Evolutionary conservation across 2,329 filamentous ascomycete genomes (phyloP), one percentile per base, ranked within the genome.

Genomic region (Cadophora malorum): DNA sequence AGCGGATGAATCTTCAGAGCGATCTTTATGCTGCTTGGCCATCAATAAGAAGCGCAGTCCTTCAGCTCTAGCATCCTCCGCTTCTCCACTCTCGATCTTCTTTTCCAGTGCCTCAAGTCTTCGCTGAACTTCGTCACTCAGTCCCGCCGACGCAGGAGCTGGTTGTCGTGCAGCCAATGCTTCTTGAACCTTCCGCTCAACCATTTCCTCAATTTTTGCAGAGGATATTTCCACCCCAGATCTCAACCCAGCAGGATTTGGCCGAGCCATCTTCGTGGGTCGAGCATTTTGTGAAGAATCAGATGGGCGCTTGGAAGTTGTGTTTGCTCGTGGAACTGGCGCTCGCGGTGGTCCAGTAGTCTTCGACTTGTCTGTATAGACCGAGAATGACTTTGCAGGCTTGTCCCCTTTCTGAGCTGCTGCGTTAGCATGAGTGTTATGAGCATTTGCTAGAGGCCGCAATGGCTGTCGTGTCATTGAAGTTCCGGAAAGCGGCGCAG

Each of bases 161-260:
- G 84, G 80, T 52, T 90, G 87, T 70, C 91, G 88, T n/a, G 90
- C 90, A 0, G 94, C 93, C 0, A 98, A 83, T 45, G 96, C 94
- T 80, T 97, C 94, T 68, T 91, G 90, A 0, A 98, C 92, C 76
- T 97, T 97, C 74, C 91, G 92, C 79, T 97, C 92, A 1, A 98
- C 93, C 81, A 97, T 89, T 49, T 94, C 92, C 78, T 97, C 94
- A 69, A 98, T 96, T 63, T 90, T 90, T 14, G 89, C 90, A 21
- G 89, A 86, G 0, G 90, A 91, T 9, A 93, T 70, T 80, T 86
- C 72, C 41, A 71, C 55, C 71, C 79, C 74, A 70, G 70, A 75
- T 70, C 64, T 72, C 35, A 70, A 68, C 38, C 65, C 67, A 58
- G 59, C 72, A 64, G 75, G 53, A 71, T 75, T 71, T 55, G 79